Conservation (phyloP, 2,329 filamentous ascomycete genomes). For the Cercospora sp. region DNA sequence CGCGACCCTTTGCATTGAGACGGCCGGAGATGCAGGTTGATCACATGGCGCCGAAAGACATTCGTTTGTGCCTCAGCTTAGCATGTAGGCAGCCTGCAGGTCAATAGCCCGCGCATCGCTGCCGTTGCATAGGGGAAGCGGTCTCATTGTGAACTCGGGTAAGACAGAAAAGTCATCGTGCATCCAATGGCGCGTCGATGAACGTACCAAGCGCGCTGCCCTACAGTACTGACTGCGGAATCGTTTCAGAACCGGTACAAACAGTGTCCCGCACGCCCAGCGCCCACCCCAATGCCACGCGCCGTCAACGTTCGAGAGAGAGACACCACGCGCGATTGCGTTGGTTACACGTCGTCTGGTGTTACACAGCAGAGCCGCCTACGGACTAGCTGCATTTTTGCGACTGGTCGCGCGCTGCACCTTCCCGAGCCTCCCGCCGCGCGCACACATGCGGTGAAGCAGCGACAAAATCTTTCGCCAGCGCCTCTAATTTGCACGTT, state of each 20-base stretch:
- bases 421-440: constrained; percentile 2
- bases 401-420: constrained; percentile 12
- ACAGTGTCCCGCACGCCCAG: background rate
- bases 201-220: background rate
- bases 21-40: background rate
- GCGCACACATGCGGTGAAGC: constrained; percentile 16
- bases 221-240: background rate
- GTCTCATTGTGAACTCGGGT: background rate
- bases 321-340: background rate
- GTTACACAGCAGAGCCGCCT: constrained; percentile 13
- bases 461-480: constrained; percentile 8
- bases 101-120: constrained; percentile 7
- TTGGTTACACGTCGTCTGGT: constrained; percentile 5
- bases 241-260: background rate
- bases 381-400: constrained; percentile 9
- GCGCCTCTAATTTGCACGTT: background rate
- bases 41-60: background rate
- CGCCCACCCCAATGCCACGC: background rate
- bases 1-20: background rate
- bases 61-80: constrained; percentile 4
- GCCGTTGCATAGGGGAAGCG: background rate
- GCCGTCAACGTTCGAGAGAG: background rate
- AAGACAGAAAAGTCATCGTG: background rate
- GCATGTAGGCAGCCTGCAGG: constrained; percentile 7
- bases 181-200: background rate